These are phyloP conservation scores for Alternaria metachromatica DNA, from an alignment of 2,329 filamentous ascomycete species.

Conservation along the genomic window DNA sequence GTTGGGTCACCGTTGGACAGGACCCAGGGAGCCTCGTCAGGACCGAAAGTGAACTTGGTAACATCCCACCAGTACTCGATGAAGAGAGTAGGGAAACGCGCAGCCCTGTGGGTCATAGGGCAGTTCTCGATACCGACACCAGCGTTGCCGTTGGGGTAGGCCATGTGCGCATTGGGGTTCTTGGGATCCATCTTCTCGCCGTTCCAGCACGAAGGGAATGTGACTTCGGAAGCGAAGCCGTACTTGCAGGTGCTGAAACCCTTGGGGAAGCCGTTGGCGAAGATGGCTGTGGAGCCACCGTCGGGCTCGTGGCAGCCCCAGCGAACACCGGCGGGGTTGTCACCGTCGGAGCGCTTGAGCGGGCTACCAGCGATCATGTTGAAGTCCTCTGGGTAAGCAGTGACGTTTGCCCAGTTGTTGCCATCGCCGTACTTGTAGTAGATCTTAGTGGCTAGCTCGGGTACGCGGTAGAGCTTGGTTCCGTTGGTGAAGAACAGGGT, in stretches of 20 bases:
- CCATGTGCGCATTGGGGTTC: conserved; percentile 45
- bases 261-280: conserved; percentile 44
- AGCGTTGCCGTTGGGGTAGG: conserved; percentile 44
- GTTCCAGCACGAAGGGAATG: conserved; percentile 50
- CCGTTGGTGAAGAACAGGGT: conserved; percentile 47
- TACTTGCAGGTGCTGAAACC: conserved; percentile 47
- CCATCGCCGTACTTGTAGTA: conserved; percentile 50
- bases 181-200: conserved; percentile 41
- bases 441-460: conserved; percentile 44
- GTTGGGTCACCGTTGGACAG: conserved; percentile 48
- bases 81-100: conserved; percentile 48
- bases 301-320: conserved; percentile 42
- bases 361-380: conserved; percentile 47
- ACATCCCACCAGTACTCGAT: conserved; percentile 51
- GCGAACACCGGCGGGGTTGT: conserved; percentile 39
- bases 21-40: conserved; percentile 42
- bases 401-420: conserved; percentile 43
- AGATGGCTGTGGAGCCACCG: conserved; percentile 31
- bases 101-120: conserved; percentile 37
- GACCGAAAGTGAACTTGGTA: conserved; percentile 41
- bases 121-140: conserved; percentile 44
- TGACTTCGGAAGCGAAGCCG: conserved; percentile 45
- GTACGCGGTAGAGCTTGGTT: conserved; percentile 46
- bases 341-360: conserved; percentile 36
- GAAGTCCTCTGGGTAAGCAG: conserved; percentile 46